A percentile compares a stretch with the other conserved stretches of the same genome.
phyloP scores from a whole-genome alignment of 768 basidiomycete genomes.

The Tricholoma furcatifolium region DNA sequence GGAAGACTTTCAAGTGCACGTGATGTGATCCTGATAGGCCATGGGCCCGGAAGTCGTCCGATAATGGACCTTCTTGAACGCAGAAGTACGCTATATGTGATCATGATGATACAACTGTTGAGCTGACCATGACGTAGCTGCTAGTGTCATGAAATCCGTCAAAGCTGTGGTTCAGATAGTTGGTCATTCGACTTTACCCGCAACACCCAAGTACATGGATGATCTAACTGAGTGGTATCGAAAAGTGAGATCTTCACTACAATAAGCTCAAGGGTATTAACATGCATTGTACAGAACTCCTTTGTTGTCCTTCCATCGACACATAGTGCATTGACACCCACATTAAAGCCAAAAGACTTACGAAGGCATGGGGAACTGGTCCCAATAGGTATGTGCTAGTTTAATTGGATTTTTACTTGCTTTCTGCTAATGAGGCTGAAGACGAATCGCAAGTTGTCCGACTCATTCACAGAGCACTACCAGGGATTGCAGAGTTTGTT shows the following conservation, averaged over 20 bases:
- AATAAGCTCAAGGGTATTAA: background rate
- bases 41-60: slow-evolving; percentile 79
- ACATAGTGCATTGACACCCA: slow-evolving; percentile 52
- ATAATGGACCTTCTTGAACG: slow-evolving; percentile 72
- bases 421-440: slow-evolving; percentile 25
- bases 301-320: slow-evolving; percentile 65
- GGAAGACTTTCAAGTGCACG: slow-evolving; percentile 69
- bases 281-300: slow-evolving; percentile 56
- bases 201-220: slow-evolving; percentile 52
- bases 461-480: slow-evolving; percentile 67
- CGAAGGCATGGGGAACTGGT: slow-evolving; percentile 67
- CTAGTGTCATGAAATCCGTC: slow-evolving; percentile 59
- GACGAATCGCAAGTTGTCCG: slow-evolving; percentile 75
- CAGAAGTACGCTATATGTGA: slow-evolving; percentile 51
- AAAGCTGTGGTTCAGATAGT: slow-evolving; percentile 78
- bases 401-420: background rate
- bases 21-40: slow-evolving; percentile 80
- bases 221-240: slow-evolving; percentile 72
- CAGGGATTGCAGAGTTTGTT: slow-evolving; percentile 60
- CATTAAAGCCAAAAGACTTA: slow-evolving; percentile 39
- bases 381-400: slow-evolving; percentile 51
- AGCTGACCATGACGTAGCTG: slow-evolving; percentile 25
- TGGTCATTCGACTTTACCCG: slow-evolving; percentile 57
- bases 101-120: background rate
- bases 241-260: slow-evolving; percentile 41